Base-by-base conservation (phyloP, 2,329 filamentous ascomycete species). In the Talaromyces islandicus region DNA sequence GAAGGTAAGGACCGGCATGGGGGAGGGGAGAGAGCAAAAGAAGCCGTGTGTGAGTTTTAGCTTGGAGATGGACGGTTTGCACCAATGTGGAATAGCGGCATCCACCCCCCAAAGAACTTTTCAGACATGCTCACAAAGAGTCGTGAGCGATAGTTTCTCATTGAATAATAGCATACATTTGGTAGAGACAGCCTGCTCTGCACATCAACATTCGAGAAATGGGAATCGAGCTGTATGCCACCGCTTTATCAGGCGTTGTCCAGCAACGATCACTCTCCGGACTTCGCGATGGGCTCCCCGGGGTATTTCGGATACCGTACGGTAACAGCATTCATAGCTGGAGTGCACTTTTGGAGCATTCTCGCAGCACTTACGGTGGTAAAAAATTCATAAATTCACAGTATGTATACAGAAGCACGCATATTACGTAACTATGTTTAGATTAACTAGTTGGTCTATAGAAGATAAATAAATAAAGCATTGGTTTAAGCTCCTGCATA, bases 51-150 rank as follows among this genome's bases (percentile, higher is more conserved):
- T 57, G 59, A 57, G 35, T 58, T 60, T 62, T 60, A 54, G 50
- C 54, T 27, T 32, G 58, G 41, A 51, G 43, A 55, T 56, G 54
- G 55, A 35, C 29, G 29, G 41, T 54, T 51, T 56, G 59, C 21
- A 57, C 60, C 32, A 62, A 60, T 57, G 21, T 17, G 58, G 58
- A 24, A 60, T 59, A 60, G 58, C 60, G 60, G 21, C 53, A 41
- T 35, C 30, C 35, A 29, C 32, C 35, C 25, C 27, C 11, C n/a
- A 46, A 46, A 14, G 19, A 46, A 46, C 19, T 46, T 14, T 46
- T 24, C 43, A 46, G 21, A 24, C 43, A 46, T 46, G 43, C 21
- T 46, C 43, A 21, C 43, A 46, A 24, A 24, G 19, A 46, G 30
- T 35, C 27, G 4, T 38, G 7, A 12, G 7, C 24, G 10, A 12